phyloP scores from a whole-genome alignment of 176 grass and related monocot genomes.

The Musa beccarii region DNA sequence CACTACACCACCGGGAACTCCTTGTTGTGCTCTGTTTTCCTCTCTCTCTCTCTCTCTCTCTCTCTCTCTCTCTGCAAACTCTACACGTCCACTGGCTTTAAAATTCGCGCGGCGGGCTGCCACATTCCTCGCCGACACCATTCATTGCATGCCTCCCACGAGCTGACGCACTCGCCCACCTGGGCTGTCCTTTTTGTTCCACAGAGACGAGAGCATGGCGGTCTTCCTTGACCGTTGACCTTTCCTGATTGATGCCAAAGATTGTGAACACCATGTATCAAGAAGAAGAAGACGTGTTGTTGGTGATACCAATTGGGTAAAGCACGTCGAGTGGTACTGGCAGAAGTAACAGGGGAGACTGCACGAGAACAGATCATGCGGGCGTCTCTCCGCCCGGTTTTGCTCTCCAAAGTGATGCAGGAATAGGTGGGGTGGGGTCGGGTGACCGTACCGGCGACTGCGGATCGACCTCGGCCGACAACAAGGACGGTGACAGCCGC shows the following conservation, averaged over 20 bases:
- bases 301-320: neutral
- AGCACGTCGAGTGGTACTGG: too few species aligned
- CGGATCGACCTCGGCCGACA: neutral
- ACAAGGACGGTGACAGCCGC: neutral
- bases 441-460: neutral
- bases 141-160: neutral
- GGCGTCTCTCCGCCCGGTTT: slow-evolving; percentile 7
- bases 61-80: too few species aligned
- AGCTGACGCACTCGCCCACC: neutral
- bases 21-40: neutral
- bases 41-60: neutral
- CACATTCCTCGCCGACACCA: slow-evolving; percentile 2
- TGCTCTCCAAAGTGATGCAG: neutral
- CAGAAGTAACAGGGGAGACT: too few species aligned
- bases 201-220: neutral
- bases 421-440: neutral
- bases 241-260: neutral
- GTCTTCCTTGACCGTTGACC: neutral
- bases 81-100: too few species aligned
- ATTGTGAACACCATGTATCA: too few species aligned
- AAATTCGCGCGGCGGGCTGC: neutral
- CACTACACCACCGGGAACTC: too few species aligned
- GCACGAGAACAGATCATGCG: neutral
- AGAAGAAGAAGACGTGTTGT: too few species aligned
- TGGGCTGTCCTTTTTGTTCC: neutral